A percentile compares a stretch with the other conserved stretches of the same genome.
Conservation (phyloP, 2,329 filamentous ascomycete species). For the Diplodia mutila region DNA sequence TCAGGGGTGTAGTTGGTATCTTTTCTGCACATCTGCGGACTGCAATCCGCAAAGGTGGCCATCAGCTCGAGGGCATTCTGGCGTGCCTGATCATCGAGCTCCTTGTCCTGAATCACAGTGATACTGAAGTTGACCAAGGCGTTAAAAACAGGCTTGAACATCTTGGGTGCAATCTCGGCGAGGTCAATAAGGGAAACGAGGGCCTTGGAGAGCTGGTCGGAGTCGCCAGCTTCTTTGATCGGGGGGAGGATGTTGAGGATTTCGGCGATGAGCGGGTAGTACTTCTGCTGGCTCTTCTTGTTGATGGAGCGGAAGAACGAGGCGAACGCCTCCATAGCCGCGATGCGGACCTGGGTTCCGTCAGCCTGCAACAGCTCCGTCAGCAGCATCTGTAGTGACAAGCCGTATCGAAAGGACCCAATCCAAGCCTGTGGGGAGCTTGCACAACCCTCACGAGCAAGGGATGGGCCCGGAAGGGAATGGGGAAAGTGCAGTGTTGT, state of each 20-base stretch:
- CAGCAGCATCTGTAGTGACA: conserved; percentile 13
- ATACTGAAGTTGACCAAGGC: conserved; percentile 92
- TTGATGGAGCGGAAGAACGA: conserved; percentile 90
- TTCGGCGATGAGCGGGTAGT: conserved; percentile 83
- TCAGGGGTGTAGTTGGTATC: conserved; percentile 88
- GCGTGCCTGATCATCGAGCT: conserved; percentile 83
- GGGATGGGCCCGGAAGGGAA: no score
- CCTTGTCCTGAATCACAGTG: conserved; percentile 93
- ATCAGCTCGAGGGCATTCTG: conserved; percentile 97
- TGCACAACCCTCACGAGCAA: not conserved
- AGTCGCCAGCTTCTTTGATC: conserved; percentile 88
- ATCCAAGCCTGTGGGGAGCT: not conserved
- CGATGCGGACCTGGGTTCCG: conserved; percentile 72
- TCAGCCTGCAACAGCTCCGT: conserved; percentile 2
- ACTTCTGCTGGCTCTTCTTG: conserved; percentile 88
- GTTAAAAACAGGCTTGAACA: conserved; percentile 95
- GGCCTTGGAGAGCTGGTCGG: conserved; percentile 87
- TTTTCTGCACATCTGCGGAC: conserved; percentile 92
- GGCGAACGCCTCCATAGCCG: conserved; percentile 95
- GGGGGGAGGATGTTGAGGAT: conserved; percentile 93
- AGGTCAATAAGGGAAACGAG: conserved; percentile 91
- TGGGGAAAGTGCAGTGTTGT: conserved; percentile 32
- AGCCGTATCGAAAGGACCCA: not conserved
- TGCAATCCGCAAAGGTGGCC: conserved; percentile 96
- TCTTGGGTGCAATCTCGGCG: conserved; percentile 91